Conservation (phyloP, 148 eudicot species). For the Polygonum aviculare region DNA sequence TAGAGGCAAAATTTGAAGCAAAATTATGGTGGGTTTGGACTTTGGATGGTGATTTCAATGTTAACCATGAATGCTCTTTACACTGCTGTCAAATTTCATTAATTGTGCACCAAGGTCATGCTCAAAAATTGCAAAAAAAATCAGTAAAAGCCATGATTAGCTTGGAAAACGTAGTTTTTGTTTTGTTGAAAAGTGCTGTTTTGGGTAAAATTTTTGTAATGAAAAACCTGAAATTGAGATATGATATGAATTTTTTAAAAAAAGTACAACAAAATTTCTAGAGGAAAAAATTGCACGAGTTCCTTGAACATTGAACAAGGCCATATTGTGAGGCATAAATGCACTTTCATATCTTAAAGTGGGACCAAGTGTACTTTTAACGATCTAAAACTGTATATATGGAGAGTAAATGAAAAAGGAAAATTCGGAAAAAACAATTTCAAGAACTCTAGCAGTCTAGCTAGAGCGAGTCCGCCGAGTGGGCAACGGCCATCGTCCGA, state of each 20-base stretch:
- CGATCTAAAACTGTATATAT: background rate
- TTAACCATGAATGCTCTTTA: background rate
- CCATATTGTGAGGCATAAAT: background rate
- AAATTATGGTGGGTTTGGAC: background rate
- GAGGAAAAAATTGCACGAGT: too few relatives aligned
- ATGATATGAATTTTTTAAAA: too few relatives aligned
- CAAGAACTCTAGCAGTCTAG: background rate
- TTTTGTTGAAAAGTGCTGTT: too few relatives aligned
- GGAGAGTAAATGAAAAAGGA: background rate
- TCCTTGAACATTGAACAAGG: background rate
- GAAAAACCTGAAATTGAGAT: too few relatives aligned
- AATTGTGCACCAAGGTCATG: too few relatives aligned
- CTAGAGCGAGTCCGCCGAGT: background rate
- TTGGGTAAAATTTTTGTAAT: too few relatives aligned
- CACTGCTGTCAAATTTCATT: background rate
- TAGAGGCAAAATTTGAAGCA: background rate
- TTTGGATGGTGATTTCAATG: background rate
- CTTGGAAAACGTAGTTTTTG: too few relatives aligned
- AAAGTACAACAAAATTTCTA: too few relatives aligned
- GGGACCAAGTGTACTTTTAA: background rate
- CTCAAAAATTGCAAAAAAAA: too few relatives aligned
- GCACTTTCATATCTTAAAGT: background rate
- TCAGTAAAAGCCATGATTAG: too few relatives aligned
- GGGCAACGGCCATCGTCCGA: background rate
- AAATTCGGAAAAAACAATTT: background rate